phyloP scores from a whole-genome alignment of 139 green algal species.

The Zygnema circumcarinatum region DNA sequence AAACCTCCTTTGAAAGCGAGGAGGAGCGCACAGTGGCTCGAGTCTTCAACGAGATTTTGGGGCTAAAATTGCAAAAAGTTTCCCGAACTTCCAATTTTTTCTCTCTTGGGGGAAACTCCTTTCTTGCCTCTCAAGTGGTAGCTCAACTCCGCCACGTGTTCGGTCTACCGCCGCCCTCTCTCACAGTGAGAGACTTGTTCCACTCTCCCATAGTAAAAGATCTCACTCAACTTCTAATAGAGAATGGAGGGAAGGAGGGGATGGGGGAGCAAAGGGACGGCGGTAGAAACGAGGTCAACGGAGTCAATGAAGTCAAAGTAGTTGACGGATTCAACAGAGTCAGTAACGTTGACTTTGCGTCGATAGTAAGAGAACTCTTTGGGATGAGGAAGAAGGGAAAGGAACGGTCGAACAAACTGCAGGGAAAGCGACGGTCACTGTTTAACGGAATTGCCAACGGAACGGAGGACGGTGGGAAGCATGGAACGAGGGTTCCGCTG shows the following conservation, averaged over 20 bases:
- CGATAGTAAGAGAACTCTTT: neutral
- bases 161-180: neutral
- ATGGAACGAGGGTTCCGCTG: too few species aligned
- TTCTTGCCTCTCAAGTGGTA: constrained; percentile 30
- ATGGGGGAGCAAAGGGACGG: neutral
- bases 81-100: constrained; percentile 43
- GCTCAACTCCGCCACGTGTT: neutral
- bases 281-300: neutral
- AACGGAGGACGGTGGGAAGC: too few species aligned
- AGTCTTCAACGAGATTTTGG: constrained; percentile 29
- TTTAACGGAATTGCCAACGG: too few species aligned
- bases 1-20: constrained; percentile 3
- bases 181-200: constrained; percentile 12
- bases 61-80: neutral
- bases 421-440: too few species aligned
- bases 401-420: too few species aligned
- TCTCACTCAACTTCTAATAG: too few species aligned
- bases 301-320: neutral
- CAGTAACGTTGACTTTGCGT: neutral
- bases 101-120: constrained; percentile 42
- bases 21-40: constrained; percentile 33
- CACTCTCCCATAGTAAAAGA: neutral
- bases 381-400: neutral
- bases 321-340: neutral
- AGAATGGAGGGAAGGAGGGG: neutral